Evolutionary conservation across 192 early-diverging fungal genomes (phyloP).

Genomic region (Entomortierella chlamydospora): DNA sequence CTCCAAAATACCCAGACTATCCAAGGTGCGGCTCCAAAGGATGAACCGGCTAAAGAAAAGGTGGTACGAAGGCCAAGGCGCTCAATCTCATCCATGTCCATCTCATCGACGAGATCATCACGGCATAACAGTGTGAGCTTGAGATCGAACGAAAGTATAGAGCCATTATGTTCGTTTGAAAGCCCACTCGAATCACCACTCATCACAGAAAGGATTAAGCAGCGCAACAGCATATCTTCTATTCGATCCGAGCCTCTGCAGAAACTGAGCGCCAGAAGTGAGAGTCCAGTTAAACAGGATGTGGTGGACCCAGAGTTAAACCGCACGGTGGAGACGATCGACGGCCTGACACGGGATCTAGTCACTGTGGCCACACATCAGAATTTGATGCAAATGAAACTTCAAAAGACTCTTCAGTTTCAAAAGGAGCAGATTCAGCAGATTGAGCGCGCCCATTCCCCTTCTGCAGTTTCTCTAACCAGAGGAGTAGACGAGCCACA

Average conservation of each 20-base stretch:
- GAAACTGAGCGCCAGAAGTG: neutral
- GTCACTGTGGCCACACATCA: slow-evolving; percentile 49
- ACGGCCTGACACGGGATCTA: slow-evolving; percentile 33
- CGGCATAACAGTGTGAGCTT: slow-evolving; percentile 12
- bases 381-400: slow-evolving; percentile 45
- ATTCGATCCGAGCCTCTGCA: slow-evolving; percentile 4
- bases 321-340: slow-evolving; percentile 40
- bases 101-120: slow-evolving; percentile 11
- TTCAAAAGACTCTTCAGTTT: slow-evolving; percentile 39
- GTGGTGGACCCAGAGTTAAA: slow-evolving; percentile 24
- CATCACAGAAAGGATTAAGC: neutral
- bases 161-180: neutral
- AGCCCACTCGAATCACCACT: slow-evolving; percentile 1
- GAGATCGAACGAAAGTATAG: neutral
- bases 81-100: slow-evolving; percentile 11
- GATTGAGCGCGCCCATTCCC: slow-evolving; percentile 26
- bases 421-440: slow-evolving; percentile 43
- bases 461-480: neutral
- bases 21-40: slow-evolving; percentile 3
- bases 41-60: slow-evolving; percentile 7
- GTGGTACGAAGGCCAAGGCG: slow-evolving; percentile 2
- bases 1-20: slow-evolving; percentile 42
- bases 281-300: neutral
- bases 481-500: neutral
- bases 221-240: slow-evolving; percentile 22